phyloP scores from a whole-genome alignment of 2,329 filamentous ascomycete species.

The Fusarium tanahbumbuense region DNA sequence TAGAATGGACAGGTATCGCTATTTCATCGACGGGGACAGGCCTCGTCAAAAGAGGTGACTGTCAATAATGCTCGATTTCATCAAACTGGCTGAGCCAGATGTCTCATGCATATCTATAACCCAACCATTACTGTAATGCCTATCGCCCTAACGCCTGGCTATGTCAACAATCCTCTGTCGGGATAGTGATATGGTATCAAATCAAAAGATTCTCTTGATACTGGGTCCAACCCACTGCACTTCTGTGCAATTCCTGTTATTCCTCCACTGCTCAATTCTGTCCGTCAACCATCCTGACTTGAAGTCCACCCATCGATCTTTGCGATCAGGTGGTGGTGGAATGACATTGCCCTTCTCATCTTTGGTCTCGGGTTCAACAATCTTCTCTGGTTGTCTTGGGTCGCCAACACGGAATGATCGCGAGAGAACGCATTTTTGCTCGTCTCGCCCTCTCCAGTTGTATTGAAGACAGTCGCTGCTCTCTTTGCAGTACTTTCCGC shows the following conservation, averaged over 20 bases:
- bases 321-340: constrained; percentile 32
- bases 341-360: constrained; percentile 43
- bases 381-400: constrained; percentile 39
- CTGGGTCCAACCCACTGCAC: constrained; percentile 52
- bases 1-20: background rate
- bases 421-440: constrained; percentile 46
- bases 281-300: constrained; percentile 47
- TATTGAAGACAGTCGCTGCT: constrained; percentile 47
- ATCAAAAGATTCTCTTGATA: constrained; percentile 47
- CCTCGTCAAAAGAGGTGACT: background rate
- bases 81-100: background rate
- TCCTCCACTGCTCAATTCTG: constrained; percentile 45
- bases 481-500: constrained; percentile 45
- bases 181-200: background rate
- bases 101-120: constrained; percentile 29
- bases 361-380: constrained; percentile 41
- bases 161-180: constrained; percentile 13
- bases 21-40: background rate
- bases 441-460: constrained; percentile 50
- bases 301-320: constrained; percentile 47
- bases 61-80: background rate
- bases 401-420: constrained; percentile 47
- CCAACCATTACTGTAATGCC: constrained; percentile 13
- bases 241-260: constrained; percentile 43
- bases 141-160: constrained; percentile 38